Conservation (phyloP, 768 basidiomycete genomes). For the Mycena chlorophos region DNA sequence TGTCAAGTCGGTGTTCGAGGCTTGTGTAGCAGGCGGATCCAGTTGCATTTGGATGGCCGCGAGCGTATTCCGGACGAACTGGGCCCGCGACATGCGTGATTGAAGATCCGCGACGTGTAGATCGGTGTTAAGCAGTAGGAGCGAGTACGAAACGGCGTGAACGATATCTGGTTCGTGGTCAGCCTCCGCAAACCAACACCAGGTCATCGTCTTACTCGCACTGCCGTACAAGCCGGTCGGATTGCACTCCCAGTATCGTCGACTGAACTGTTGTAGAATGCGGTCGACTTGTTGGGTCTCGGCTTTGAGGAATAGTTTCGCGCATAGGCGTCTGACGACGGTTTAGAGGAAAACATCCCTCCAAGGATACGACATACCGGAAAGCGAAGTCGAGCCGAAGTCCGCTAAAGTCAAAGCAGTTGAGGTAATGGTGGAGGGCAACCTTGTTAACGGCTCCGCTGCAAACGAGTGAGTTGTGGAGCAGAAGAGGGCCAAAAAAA, state of each 20-base stretch:
- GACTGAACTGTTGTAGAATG: slow-evolving; percentile 89
- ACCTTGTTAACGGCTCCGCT: slow-evolving; percentile 78
- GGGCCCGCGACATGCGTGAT: slow-evolving; percentile 85
- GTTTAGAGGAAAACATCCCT: slow-evolving; percentile 1
- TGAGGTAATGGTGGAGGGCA: slow-evolving; percentile 78
- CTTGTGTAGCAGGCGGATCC: slow-evolving; percentile 48
- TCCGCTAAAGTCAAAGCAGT: slow-evolving; percentile 83
- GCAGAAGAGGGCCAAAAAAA: slow-evolving; percentile 6
- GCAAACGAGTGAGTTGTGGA: slow-evolving; percentile 2
- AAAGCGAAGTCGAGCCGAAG: slow-evolving; percentile 88
- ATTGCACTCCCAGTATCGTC: slow-evolving; percentile 91
- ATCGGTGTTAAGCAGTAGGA: slow-evolving; percentile 94
- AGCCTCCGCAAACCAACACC: neutral
- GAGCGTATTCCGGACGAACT: slow-evolving; percentile 93
- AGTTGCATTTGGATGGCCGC: slow-evolving; percentile 79
- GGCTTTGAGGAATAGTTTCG: slow-evolving; percentile 89
- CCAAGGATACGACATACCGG: slow-evolving; percentile 49
- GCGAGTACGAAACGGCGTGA: slow-evolving; percentile 92
- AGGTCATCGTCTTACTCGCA: slow-evolving; percentile 58
- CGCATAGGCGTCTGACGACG: slow-evolving; percentile 71
- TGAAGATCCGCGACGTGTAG: slow-evolving; percentile 91
- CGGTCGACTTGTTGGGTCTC: slow-evolving; percentile 98
- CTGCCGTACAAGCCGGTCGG: slow-evolving; percentile 77
- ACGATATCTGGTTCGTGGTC: slow-evolving; percentile 65
- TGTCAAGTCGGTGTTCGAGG: slow-evolving; percentile 63